Evolutionary conservation across 208 protist species (phyloP).

Genomic region (Trypanosomatidae sp.): DNA sequence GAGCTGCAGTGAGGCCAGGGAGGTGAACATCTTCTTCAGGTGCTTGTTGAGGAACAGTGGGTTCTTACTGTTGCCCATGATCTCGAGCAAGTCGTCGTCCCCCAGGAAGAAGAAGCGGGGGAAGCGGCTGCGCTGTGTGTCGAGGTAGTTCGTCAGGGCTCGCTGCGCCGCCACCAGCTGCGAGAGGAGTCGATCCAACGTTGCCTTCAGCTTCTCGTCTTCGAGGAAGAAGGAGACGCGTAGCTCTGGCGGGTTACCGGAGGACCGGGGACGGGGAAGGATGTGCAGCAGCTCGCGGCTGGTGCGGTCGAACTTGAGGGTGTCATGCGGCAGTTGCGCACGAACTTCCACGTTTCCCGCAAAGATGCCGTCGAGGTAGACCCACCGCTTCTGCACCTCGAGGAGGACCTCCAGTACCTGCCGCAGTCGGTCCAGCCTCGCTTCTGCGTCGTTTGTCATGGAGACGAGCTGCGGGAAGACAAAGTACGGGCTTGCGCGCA

Average conservation of each 20-base stretch:
- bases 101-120: constrained; percentile 99
- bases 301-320: constrained; percentile 92
- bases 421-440: constrained; percentile 91
- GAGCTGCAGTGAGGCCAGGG: constrained; percentile 87
- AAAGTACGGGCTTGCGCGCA: constrained; percentile 98
- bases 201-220: constrained; percentile 82
- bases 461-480: constrained; percentile 60
- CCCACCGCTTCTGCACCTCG: constrained; percentile 98
- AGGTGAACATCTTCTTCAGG: constrained; percentile 99
- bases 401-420: constrained; percentile 93
- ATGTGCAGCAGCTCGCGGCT: constrained; percentile 95
- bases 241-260: constrained; percentile 47
- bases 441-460: constrained; percentile 89
- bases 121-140: constrained; percentile 96
- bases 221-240: constrained; percentile 92
- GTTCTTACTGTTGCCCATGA: constrained; percentile 98
- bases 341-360: constrained; percentile 94
- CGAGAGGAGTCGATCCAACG: constrained; percentile 92
- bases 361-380: constrained; percentile 99
- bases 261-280: constrained; percentile 83
- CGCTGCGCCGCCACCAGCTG: constrained; percentile 96
- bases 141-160: constrained; percentile 97
- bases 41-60: constrained; percentile 95
- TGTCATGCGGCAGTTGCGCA: constrained; percentile 95
- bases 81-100: constrained; percentile 99